Conservation (phyloP, 345 rosid genomes). For the Salix exigua region DNA sequence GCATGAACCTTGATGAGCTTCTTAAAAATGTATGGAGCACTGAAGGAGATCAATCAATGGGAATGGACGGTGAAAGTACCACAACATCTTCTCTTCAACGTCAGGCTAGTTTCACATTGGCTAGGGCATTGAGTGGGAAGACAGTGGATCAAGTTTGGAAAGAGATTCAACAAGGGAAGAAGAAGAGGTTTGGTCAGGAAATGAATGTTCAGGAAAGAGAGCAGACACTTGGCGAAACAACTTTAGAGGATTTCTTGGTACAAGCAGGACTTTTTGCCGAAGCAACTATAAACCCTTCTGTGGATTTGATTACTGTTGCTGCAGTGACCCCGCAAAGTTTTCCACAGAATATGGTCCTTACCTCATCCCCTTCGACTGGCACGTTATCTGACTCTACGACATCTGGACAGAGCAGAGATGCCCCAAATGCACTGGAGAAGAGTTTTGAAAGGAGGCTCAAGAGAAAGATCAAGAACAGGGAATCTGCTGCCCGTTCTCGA, state of each 20-base stretch:
- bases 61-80: slow-evolving; percentile 16
- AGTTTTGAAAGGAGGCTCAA: slow-evolving; percentile 49
- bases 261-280: slow-evolving; percentile 57
- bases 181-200: slow-evolving; percentile 37
- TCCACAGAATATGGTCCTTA: slow-evolving; percentile 20
- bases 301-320: slow-evolving; percentile 34
- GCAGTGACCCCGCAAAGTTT: slow-evolving; percentile 23
- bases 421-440: slow-evolving; percentile 37
- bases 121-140: slow-evolving; percentile 50
- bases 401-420: slow-evolving; percentile 37
- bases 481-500: slow-evolving; percentile 65
- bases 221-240: slow-evolving; percentile 38
- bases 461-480: slow-evolving; percentile 73
- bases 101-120: slow-evolving; percentile 43
- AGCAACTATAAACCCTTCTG: slow-evolving; percentile 32
- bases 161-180: slow-evolving; percentile 50
- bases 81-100: slow-evolving; percentile 35
- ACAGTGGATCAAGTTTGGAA: slow-evolving; percentile 63
- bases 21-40: slow-evolving; percentile 44
- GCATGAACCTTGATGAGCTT: slow-evolving; percentile 61
- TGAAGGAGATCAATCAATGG: slow-evolving; percentile 30
- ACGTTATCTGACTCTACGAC: slow-evolving; percentile 27
- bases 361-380: slow-evolving; percentile 39
- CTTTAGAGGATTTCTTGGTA: slow-evolving; percentile 65
- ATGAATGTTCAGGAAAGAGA: slow-evolving; percentile 29